phyloP scores from a whole-genome alignment of 2,329 filamentous ascomycete genomes.

The Neophaeococcomyces aloes region DNA sequence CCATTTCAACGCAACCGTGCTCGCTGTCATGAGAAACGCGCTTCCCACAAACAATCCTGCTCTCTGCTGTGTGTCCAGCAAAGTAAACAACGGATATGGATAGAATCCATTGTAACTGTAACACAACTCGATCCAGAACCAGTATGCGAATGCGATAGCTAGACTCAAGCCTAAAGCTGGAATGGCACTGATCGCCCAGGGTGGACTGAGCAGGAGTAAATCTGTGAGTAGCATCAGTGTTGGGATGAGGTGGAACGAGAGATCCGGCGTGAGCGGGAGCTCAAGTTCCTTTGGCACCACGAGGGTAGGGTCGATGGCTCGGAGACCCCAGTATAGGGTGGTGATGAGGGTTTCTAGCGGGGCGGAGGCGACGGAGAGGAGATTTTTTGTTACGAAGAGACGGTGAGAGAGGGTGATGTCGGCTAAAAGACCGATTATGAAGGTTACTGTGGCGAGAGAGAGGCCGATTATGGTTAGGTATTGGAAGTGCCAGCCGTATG shows the following conservation, averaged over 20 bases:
- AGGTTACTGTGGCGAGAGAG: constrained; percentile 45
- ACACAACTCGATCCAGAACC: constrained; percentile 55
- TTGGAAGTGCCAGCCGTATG: constrained; percentile 57
- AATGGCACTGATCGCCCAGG: constrained; percentile 46
- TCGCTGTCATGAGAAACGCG: constrained; percentile 60
- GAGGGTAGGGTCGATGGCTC: constrained; percentile 31
- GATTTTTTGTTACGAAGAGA: constrained; percentile 49
- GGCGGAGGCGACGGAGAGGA: constrained; percentile 46
- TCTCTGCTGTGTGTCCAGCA: constrained; percentile 56
- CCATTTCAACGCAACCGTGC: constrained; percentile 58
- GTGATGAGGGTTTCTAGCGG: constrained; percentile 52
- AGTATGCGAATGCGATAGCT: constrained; percentile 48
- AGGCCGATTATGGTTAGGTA: constrained; percentile 55
- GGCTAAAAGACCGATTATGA: constrained; percentile 43
- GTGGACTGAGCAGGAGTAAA: constrained; percentile 48
- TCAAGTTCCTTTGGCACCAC: constrained; percentile 19
- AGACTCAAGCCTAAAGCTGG: constrained; percentile 42
- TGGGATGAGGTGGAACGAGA: constrained; percentile 43
- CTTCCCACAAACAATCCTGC: constrained; percentile 58
- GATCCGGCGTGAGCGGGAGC: constrained; percentile 25
- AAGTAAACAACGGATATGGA: constrained; percentile 72
- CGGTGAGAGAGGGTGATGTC: constrained; percentile 43
- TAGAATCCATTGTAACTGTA: constrained; percentile 50
- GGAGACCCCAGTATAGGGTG: constrained; percentile 51
- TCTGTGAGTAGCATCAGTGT: constrained; percentile 45